Evolutionary conservation across 176 grass and related monocot species (phyloP).

Genomic region (Aegilops tauschii): DNA sequence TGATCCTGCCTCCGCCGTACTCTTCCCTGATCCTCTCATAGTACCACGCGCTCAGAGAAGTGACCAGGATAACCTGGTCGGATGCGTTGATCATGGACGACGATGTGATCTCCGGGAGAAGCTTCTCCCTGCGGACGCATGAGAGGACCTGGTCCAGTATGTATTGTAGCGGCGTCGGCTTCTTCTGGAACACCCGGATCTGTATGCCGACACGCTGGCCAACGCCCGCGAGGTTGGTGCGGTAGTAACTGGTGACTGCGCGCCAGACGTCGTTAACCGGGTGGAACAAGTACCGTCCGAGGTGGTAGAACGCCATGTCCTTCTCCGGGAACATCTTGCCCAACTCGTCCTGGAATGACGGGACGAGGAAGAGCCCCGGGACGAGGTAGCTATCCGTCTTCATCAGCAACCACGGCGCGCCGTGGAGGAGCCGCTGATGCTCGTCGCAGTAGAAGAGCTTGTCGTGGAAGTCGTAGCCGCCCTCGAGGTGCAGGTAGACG

Average conservation of each 20-base stretch:
- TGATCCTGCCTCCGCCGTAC: conserved; percentile 14
- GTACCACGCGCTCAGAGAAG: conserved; percentile 41
- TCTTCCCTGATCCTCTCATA: conserved; percentile 9
- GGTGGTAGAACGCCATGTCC: conserved; percentile 47
- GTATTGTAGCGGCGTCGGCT: neutral
- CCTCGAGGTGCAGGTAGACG: conserved; percentile 67
- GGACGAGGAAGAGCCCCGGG: conserved; percentile 55
- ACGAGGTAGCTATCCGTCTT: conserved; percentile 54
- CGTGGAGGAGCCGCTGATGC: conserved; percentile 42
- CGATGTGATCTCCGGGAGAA: neutral
- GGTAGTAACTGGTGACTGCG: conserved; percentile 38
- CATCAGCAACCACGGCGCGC: conserved; percentile 51
- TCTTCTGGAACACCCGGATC: conserved; percentile 34
- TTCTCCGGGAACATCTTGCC: conserved; percentile 50
- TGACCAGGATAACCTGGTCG: conserved; percentile 24
- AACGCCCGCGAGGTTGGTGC: conserved; percentile 16
- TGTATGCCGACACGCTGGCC: conserved; percentile 47
- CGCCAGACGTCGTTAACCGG: conserved; percentile 59
- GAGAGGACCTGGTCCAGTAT: conserved; percentile 41
- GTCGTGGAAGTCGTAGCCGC: conserved; percentile 36
- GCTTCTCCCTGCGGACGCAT: conserved; percentile 36
- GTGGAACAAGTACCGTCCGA: conserved; percentile 68
- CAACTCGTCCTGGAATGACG: conserved; percentile 35
- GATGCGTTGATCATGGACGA: neutral
- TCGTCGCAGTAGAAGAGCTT: conserved; percentile 75